Percentiles rank a stretch among this genome's conserved stretches.
These are phyloP conservation scores for Eutrema yunnanense DNA, from an alignment of 345 rosid genomes.

Conservation along the genomic window DNA sequence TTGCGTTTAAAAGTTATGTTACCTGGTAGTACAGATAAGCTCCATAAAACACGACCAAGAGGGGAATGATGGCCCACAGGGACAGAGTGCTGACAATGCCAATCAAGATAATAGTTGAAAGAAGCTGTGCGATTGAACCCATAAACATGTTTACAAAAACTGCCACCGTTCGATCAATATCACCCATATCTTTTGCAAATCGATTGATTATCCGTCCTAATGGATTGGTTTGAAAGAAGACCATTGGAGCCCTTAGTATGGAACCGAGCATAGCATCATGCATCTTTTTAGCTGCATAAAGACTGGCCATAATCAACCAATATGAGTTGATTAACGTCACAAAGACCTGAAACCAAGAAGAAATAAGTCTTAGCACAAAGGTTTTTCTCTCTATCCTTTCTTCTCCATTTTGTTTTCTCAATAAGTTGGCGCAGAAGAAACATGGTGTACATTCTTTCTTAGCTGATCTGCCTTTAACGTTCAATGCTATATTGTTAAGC, in stretches of 20 bases:
- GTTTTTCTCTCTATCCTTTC: neutral
- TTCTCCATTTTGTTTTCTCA: neutral
- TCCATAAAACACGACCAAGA: constrained; percentile 81
- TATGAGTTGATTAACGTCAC: constrained; percentile 79
- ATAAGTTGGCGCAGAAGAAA: neutral
- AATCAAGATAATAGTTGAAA: constrained; percentile 86
- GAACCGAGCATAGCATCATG: constrained; percentile 92
- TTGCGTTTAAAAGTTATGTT: constrained; percentile 6
- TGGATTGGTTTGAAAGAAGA: constrained; percentile 95
- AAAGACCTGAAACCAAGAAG: constrained; percentile 50
- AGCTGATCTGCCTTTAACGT: neutral
- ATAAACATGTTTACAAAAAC: constrained; percentile 68
- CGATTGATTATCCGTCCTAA: constrained; percentile 91
- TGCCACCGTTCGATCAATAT: constrained; percentile 87
- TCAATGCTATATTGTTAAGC: neutral
- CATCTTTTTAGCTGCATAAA: constrained; percentile 82
- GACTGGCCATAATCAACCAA: constrained; percentile 84
- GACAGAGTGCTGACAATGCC: constrained; percentile 98
- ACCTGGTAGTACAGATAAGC: constrained; percentile 97
- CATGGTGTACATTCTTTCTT: neutral
- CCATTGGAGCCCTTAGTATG: constrained; percentile 95
- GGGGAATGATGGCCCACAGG: constrained; percentile 97
- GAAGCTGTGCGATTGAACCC: constrained; percentile 77
- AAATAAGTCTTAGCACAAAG: constrained; percentile 5
- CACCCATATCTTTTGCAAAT: constrained; percentile 96